These are phyloP conservation scores for Sphenostylis stenocarpa DNA, from an alignment of 306 rosid genomes.

Conservation along the genomic window DNA sequence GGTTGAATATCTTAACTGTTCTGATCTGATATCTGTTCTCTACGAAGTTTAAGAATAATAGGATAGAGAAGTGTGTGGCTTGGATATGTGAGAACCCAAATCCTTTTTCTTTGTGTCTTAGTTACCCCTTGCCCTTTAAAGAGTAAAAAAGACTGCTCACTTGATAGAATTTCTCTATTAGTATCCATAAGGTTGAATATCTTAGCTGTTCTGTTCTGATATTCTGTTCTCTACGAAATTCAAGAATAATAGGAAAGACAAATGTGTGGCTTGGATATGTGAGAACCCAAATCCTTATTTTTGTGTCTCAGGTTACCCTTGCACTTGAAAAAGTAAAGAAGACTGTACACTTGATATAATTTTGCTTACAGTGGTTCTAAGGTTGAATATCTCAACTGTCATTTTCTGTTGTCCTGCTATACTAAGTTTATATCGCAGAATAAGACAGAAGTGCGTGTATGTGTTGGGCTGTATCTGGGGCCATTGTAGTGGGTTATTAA, in stretches of 20 bases:
- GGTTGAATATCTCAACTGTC: conserved; percentile 19
- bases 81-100: background rate
- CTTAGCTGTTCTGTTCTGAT: too few species aligned
- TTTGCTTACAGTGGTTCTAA: background rate
- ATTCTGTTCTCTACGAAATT: too few species aligned
- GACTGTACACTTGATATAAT: conserved; percentile 5
- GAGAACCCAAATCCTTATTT: background rate
- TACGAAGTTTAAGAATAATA: too few species aligned
- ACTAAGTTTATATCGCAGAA: background rate
- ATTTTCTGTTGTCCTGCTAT: background rate
- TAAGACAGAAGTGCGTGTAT: background rate
- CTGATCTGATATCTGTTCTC: too few species aligned
- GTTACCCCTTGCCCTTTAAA: conserved; percentile 1
- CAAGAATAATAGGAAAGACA: too few species aligned
- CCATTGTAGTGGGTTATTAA: background rate
- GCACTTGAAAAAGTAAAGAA: conserved; percentile 6
- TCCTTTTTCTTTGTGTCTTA: background rate
- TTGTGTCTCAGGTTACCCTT: background rate
- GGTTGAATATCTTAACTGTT: conserved; percentile 1
- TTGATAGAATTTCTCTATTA: background rate
- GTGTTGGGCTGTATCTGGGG: background rate
- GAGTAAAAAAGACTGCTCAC: conserved; percentile 6
- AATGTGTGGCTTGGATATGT: background rate
- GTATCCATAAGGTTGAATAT: conserved; percentile 14
- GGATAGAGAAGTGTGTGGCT: too few species aligned